Evolutionary conservation across 2,329 filamentous ascomycete genomes (phyloP).

Genomic region (Scedosporium dehoogii): DNA sequence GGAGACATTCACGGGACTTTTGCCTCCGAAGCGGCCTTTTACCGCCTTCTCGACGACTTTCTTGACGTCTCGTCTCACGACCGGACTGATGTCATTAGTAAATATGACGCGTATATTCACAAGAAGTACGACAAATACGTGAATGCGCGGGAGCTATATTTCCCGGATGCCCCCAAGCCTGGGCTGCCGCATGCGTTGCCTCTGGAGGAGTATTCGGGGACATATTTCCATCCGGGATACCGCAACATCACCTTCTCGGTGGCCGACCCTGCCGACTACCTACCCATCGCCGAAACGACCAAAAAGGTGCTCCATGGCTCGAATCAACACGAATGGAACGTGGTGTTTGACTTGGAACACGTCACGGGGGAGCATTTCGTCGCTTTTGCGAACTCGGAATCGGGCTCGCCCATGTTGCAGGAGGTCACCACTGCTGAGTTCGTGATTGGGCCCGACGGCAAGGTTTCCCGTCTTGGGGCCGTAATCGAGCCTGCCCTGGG

Average conservation of each 20-base stretch:
- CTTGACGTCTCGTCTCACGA: conserved; percentile 13
- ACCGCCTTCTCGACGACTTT: conserved; percentile 21
- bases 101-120: background rate
- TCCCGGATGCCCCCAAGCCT: conserved; percentile 9
- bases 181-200: conserved; percentile 26
- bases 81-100: conserved; percentile 4
- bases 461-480: background rate
- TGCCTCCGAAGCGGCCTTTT: conserved; percentile 14
- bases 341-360: conserved; percentile 8
- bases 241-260: conserved; percentile 6
- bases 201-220: conserved; percentile 29
- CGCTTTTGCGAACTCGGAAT: conserved; percentile 2
- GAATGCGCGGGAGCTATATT: conserved; percentile 1
- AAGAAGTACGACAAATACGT: background rate
- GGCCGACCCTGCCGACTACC: background rate
- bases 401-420: background rate
- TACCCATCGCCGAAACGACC: background rate
- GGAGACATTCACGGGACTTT: background rate
- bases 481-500: background rate
- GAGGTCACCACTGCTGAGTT: background rate
- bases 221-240: conserved; percentile 23
- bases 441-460: background rate
- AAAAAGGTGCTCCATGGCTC: conserved; percentile 5
- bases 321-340: background rate
- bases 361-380: conserved; percentile 11